Conservation (phyloP, 2,329 filamentous ascomycete species). For the Alternaria tenuissima region DNA sequence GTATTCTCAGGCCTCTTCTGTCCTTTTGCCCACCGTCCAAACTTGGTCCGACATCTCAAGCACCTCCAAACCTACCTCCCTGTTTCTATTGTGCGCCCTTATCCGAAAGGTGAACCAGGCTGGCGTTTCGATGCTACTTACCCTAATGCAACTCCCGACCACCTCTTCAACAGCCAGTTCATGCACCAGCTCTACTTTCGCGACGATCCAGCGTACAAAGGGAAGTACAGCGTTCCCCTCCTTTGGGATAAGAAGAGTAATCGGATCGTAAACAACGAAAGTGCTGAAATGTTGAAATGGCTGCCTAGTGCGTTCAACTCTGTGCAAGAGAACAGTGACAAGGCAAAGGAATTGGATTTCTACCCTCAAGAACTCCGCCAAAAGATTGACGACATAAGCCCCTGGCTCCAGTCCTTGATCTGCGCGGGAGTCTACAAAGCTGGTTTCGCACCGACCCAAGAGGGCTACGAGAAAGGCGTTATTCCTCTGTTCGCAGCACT, state of each 20-base stretch:
- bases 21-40: conserved; percentile 69
- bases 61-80: conserved; percentile 64
- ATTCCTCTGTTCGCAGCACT: conserved; percentile 66
- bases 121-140: conserved; percentile 68
- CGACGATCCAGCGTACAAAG: conserved; percentile 67
- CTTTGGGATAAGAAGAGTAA: conserved; percentile 68
- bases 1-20: conserved; percentile 66
- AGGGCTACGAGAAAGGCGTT: conserved; percentile 63
- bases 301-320: conserved; percentile 65
- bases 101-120: conserved; percentile 70
- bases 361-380: conserved; percentile 61
- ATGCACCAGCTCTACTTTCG: conserved; percentile 70
- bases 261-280: conserved; percentile 69
- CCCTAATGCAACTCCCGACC: conserved; percentile 66
- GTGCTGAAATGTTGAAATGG: conserved; percentile 65
- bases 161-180: conserved; percentile 65
- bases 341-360: conserved; percentile 56
- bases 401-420: conserved; percentile 65
- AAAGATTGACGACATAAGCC: conserved; percentile 62
- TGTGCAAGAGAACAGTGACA: conserved; percentile 52
- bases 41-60: conserved; percentile 66
- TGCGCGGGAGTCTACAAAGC: conserved; percentile 69
- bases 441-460: conserved; percentile 66
- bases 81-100: conserved; percentile 68
- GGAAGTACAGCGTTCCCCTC: conserved; percentile 67